Evolutionary conservation across 148 eudicot species (phyloP).

Genomic region (Vaccinium macrocarpon): DNA sequence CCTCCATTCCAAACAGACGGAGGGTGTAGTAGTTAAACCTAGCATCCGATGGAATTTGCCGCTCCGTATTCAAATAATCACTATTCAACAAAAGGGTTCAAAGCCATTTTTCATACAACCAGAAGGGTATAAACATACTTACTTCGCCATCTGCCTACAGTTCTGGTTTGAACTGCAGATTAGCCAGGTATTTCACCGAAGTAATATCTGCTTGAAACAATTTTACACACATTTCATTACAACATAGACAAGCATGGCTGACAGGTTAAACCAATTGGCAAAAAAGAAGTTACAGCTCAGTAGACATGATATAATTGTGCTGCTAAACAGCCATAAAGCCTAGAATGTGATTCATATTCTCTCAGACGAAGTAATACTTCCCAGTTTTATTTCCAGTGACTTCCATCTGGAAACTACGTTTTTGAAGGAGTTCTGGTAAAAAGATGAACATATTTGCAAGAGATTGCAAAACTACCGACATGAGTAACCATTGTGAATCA

Average conservation of each 20-base stretch:
- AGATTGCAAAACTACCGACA: not conserved
- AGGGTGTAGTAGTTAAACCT: too few species aligned
- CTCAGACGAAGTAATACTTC: not conserved
- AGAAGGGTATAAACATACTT: too few species aligned
- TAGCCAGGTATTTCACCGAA: not conserved
- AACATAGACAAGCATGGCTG: not conserved
- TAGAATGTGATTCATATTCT: not conserved
- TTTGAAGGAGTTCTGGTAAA: not conserved
- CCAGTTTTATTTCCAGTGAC: not conserved
- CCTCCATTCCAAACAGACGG: too few species aligned
- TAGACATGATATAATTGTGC: not conserved
- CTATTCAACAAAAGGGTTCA: too few species aligned
- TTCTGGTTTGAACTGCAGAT: not conserved
- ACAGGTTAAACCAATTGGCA: not conserved
- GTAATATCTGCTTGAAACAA: not conserved
- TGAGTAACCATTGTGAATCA: not conserved
- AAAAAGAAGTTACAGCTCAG: too few species aligned
- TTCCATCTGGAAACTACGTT: not conserved
- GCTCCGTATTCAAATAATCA: too few species aligned
- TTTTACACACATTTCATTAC: not conserved
- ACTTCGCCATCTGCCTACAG: too few species aligned
- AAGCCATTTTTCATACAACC: too few species aligned
- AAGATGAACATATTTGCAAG: slow-evolving; percentile 5
- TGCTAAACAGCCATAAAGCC: not conserved
- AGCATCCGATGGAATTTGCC: too few species aligned